phyloP scores from a whole-genome alignment of 345 rosid species.

The Cardamine resedifolia region DNA sequence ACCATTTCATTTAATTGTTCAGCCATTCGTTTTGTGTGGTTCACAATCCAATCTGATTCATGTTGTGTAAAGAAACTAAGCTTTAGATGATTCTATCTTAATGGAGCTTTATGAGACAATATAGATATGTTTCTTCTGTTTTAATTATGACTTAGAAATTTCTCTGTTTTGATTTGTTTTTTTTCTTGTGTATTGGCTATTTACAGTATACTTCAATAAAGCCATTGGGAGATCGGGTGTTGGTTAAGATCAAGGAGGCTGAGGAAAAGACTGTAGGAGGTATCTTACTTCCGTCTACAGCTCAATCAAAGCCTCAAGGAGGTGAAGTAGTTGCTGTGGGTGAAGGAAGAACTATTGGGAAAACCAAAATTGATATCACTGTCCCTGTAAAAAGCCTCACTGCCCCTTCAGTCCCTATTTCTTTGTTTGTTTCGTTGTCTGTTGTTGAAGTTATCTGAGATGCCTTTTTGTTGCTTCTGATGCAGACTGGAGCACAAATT shows the following conservation, averaged over 20 bases:
- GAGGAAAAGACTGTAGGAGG: constrained; percentile 90
- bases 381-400: constrained; percentile 48
- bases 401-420: not conserved
- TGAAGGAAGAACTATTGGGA: constrained; percentile 75
- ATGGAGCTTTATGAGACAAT: not conserved
- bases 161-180: not conserved
- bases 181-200: not conserved
- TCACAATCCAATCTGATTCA: not conserved
- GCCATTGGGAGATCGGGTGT: constrained; percentile 88
- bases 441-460: not conserved
- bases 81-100: not conserved
- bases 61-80: not conserved
- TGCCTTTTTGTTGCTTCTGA: constrained; percentile 5
- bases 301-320: constrained; percentile 83
- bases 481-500: constrained; percentile 75
- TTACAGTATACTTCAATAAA: constrained; percentile 72
- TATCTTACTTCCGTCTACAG: constrained; percentile 76
- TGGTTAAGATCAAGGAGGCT: constrained; percentile 75
- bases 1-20: not conserved
- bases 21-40: not conserved
- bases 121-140: not conserved
- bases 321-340: constrained; percentile 96
- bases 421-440: not conserved
- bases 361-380: constrained; percentile 49
- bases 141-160: not conserved